phyloP scores from a whole-genome alignment of 768 basidiomycete genomes.

The Mycena pura region DNA sequence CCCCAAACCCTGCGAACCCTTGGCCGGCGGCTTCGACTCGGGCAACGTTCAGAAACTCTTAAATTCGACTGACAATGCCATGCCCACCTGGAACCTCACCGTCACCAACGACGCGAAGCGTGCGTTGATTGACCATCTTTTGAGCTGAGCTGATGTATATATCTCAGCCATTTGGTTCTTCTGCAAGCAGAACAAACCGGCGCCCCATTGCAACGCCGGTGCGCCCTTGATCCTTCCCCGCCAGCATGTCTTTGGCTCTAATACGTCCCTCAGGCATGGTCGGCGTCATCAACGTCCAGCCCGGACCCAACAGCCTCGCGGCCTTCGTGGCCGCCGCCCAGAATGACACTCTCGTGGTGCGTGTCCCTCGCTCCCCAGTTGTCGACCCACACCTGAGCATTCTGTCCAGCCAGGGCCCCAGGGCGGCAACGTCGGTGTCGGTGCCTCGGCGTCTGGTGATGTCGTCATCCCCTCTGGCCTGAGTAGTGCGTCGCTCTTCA shows the following conservation, averaged over 20 bases:
- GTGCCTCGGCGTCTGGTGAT: constrained; percentile 51
- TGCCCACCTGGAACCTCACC: constrained; percentile 56
- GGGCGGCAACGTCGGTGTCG: constrained; percentile 48
- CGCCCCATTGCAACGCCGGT: constrained; percentile 46
- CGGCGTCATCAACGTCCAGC: neutral
- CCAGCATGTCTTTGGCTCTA: neutral
- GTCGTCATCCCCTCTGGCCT: constrained; percentile 28
- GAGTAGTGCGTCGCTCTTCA: too few species aligned
- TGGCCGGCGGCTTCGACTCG: constrained; percentile 58
- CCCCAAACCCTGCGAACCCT: constrained; percentile 49
- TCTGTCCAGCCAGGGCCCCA: constrained; percentile 50
- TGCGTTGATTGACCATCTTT: constrained; percentile 36
- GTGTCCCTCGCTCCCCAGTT: constrained; percentile 25
- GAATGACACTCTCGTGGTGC: constrained; percentile 35
- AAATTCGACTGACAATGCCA: constrained; percentile 22
- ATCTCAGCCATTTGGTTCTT: constrained; percentile 60
- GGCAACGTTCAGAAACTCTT: constrained; percentile 53
- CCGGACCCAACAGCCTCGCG: constrained; percentile 34
- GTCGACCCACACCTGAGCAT: too few species aligned
- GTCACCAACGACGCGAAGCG: constrained; percentile 54
- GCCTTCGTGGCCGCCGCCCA: constrained; percentile 37
- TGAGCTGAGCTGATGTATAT: neutral
- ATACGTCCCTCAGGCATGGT: neutral
- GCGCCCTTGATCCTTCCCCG: neutral
- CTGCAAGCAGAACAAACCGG: constrained; percentile 56